Percentiles rank a stretch among this genome's conserved stretches.
Evolutionary conservation across 192 early-diverging fungal species (phyloP).

Genomic region (Gamsiella multidivaricata): DNA sequence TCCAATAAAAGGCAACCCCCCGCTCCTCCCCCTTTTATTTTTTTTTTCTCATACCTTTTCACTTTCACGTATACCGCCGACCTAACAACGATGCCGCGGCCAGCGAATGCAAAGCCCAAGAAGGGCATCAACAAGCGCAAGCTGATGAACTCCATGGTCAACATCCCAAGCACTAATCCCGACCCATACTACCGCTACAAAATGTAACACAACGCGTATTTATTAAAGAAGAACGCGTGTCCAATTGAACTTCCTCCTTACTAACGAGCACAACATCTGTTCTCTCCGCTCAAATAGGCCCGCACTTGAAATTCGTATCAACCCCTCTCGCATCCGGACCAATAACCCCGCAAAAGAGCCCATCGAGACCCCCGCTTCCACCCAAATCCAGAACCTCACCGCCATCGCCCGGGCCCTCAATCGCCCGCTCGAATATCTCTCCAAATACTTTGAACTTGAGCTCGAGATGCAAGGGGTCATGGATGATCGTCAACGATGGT

Average conservation of each 20-base stretch:
- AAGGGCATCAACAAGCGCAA: constrained; percentile 52
- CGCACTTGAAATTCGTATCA: constrained; percentile 47
- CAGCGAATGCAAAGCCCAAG: constrained; percentile 26
- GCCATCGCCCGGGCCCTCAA: constrained; percentile 36
- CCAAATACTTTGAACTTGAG: constrained; percentile 49
- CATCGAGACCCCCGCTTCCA: constrained; percentile 39
- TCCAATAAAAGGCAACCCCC: no score
- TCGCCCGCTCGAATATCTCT: constrained; percentile 42
- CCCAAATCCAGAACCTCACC: constrained; percentile 43
- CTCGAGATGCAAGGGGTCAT: constrained; percentile 38
- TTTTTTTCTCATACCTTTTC: neutral
- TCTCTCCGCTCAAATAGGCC: no score
- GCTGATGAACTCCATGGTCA: constrained; percentile 57
- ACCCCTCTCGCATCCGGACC: constrained; percentile 39
- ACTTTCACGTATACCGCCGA: neutral
- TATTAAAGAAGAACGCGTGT: neutral
- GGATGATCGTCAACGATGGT: constrained; percentile 43
- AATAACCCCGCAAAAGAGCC: constrained; percentile 36
- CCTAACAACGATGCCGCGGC: constrained; percentile 21
- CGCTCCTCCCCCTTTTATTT: neutral
- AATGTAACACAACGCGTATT: constrained; percentile 21
- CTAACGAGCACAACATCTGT: no score
- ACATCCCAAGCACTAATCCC: constrained; percentile 52
- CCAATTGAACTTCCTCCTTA: no score
- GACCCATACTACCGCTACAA: constrained; percentile 54